Conservation (phyloP, 371 early-diverging fungal species). For the Amoeboradix gromovi region DNA sequence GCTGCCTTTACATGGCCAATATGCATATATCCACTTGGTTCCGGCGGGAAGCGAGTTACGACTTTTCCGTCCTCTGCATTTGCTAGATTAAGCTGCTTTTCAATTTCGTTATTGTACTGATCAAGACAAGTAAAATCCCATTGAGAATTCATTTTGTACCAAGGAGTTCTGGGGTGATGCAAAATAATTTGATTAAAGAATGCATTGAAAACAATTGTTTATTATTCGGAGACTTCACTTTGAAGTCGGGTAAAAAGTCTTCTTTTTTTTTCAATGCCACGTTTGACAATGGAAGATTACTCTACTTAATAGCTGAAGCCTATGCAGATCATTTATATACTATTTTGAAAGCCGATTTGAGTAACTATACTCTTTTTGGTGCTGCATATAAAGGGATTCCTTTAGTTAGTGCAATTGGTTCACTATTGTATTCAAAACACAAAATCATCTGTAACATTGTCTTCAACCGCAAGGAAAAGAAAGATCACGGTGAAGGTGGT, state of each 20-base stretch:
- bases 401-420: slow-evolving; percentile 46
- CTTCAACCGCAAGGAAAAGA: slow-evolving; percentile 89
- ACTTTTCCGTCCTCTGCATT: slow-evolving; percentile 55
- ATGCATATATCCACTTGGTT: slow-evolving; percentile 92
- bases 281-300: slow-evolving; percentile 58
- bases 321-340: slow-evolving; percentile 60
- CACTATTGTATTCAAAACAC: slow-evolving; percentile 30
- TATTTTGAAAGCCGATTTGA: slow-evolving; percentile 1
- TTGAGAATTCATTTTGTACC: slow-evolving; percentile 11
- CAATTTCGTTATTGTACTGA: slow-evolving; percentile 8
- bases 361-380: slow-evolving; percentile 44
- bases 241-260: slow-evolving; percentile 69
- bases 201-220: slow-evolving; percentile 39
- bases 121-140: slow-evolving; percentile 15
- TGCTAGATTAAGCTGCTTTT: slow-evolving; percentile 14
- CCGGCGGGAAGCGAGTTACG: slow-evolving; percentile 93
- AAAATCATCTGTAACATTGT: slow-evolving; percentile 38
- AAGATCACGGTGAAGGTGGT: slow-evolving; percentile 93
- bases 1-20: slow-evolving; percentile 99
- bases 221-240: slow-evolving; percentile 57
- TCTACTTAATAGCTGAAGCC: slow-evolving; percentile 48
- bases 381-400: slow-evolving; percentile 96
- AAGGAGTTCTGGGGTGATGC: too few species aligned
- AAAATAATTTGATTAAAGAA: not conserved
- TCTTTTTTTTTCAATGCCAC: slow-evolving; percentile 94